Base-by-base conservation (phyloP, 1,284 basidiomycete species). In the Mycena citricolor region DNA sequence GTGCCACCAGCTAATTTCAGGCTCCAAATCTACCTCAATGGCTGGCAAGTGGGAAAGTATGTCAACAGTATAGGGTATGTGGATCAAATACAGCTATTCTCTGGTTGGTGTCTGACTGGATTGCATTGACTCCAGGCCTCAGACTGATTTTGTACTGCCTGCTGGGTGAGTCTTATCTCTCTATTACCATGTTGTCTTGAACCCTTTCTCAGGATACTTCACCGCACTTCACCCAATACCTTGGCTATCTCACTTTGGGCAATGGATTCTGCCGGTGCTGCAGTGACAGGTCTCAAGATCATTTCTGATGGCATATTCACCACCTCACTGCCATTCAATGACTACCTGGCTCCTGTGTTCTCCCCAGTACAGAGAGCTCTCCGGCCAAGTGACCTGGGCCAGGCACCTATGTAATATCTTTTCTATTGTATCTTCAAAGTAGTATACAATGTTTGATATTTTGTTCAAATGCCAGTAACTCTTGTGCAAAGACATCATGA, bases 41-140 rank as follows among this genome's bases (percentile, higher is more conserved):
- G 75, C 5, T 77, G 74, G 74, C 73, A 75, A 51, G 49, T 75
- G 21, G 73, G 73, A 5, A 75, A 75, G 53, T 76, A 73, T 44
- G 67, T 71, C 51, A 75, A 76, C 46, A 73, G 73, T 47, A 63
- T 75, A 41, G 73, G 73, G 71, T 71, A 44, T 35, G 61, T 38
- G 8, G 21, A 4, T 12, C 7, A 30, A 5, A 17, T 21, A n/a
- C 4, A 22, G n/a, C n/a, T n/a, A n/a, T n/a, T n/a, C n/a, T 7
- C 17, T 31, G 3, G 14, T 22, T 3, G 19, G 11, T 8, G 20
- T 12, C 19, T 8, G 11, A 28, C 33, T 12, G 26, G 5, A 32
- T n/a, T n/a, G 32, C 16, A 33, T n/a, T 12, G 2, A n/a, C 11
- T 42, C 11, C 39, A 71, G 71, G 5, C 73, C 73, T 13, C 74